These are phyloP conservation scores for Ophiocordyceps australis DNA, from an alignment of 2,329 filamentous ascomycete species.

Conservation along the genomic window DNA sequence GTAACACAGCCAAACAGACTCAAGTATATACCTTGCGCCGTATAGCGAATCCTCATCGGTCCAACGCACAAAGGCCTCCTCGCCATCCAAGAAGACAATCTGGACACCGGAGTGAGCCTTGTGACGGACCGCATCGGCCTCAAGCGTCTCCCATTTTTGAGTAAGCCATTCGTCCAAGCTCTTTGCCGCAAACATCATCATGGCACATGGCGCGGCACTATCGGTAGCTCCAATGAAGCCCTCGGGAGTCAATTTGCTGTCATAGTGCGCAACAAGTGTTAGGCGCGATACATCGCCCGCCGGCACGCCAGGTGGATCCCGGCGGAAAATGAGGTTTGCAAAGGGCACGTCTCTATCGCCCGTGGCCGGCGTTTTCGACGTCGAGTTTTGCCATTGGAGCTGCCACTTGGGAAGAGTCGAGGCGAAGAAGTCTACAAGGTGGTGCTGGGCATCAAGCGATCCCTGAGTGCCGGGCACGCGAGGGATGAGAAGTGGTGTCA, in stretches of 20 bases:
- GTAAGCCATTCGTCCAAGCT: constrained; percentile 66
- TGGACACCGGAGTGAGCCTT: constrained; percentile 73
- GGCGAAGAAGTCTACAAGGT: constrained; percentile 72
- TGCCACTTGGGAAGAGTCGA: constrained; percentile 61
- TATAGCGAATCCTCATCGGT: constrained; percentile 71
- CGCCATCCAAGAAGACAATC: constrained; percentile 78
- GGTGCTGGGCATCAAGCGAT: constrained; percentile 51
- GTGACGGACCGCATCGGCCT: constrained; percentile 36
- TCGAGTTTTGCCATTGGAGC: constrained; percentile 78
- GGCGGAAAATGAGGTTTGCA: constrained; percentile 66
- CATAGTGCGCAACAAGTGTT: constrained; percentile 86
- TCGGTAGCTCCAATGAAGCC: constrained; percentile 92
- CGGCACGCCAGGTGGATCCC: constrained; percentile 70
- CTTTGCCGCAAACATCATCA: constrained; percentile 72
- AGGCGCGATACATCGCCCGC: constrained; percentile 61
- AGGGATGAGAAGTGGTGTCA: constrained; percentile 73
- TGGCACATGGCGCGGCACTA: constrained; percentile 84
- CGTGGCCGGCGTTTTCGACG: constrained; percentile 60
- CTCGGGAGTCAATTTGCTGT: constrained; percentile 60
- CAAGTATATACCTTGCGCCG: constrained; percentile 47
- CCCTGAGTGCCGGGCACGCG: constrained; percentile 79
- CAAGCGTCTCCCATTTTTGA: constrained; percentile 63
- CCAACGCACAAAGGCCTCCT: constrained; percentile 81
- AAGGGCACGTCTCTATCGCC: constrained; percentile 60
- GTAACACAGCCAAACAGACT: not conserved